Evolutionary conservation across 495 filamentous ascomycete species (phyloP).

Genomic region (Opeltia flavorubescens): DNA sequence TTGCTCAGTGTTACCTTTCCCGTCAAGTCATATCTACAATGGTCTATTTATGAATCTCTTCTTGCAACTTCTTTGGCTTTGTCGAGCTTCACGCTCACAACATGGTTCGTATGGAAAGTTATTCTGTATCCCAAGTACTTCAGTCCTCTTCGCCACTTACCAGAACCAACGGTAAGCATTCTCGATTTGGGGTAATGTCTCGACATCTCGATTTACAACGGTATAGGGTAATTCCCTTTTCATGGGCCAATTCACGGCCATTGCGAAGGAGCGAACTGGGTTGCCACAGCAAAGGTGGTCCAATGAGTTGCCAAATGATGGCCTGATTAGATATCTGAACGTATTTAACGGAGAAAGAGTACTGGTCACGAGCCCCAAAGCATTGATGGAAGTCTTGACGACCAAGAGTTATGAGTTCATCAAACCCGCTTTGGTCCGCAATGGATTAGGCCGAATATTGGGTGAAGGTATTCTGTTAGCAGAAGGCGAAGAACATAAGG

Average conservation of each 20-base stretch:
- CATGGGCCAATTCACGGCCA: slow-evolving; percentile 39
- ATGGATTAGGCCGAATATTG: slow-evolving; percentile 46
- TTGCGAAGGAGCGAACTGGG: slow-evolving; percentile 46
- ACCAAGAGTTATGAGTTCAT: slow-evolving; percentile 64
- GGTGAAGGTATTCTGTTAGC: slow-evolving; percentile 68
- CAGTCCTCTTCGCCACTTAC: slow-evolving; percentile 55
- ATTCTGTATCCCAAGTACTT: slow-evolving; percentile 58
- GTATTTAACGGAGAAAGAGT: slow-evolving; percentile 57
- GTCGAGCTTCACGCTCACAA: background rate
- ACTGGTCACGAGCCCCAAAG: slow-evolving; percentile 49
- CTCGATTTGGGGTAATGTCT: background rate
- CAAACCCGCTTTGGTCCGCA: slow-evolving; percentile 48
- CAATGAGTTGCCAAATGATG: slow-evolving; percentile 66
- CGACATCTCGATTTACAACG: background rate
- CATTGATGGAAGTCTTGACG: slow-evolving; percentile 48
- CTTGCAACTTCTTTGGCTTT: background rate
- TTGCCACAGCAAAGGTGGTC: slow-evolving; percentile 52
- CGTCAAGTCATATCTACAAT: background rate
- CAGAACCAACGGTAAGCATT: slow-evolving; percentile 36
- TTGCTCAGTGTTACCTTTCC: background rate
- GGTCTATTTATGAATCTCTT: background rate
- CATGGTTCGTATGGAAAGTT: slow-evolving; percentile 28
- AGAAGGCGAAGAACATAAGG: slow-evolving; percentile 76
- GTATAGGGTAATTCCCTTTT: slow-evolving; percentile 11
- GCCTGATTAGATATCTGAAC: slow-evolving; percentile 56